Base-by-base conservation (phyloP, 2,329 filamentous ascomycete genomes). In the Penicillium sp. region DNA sequence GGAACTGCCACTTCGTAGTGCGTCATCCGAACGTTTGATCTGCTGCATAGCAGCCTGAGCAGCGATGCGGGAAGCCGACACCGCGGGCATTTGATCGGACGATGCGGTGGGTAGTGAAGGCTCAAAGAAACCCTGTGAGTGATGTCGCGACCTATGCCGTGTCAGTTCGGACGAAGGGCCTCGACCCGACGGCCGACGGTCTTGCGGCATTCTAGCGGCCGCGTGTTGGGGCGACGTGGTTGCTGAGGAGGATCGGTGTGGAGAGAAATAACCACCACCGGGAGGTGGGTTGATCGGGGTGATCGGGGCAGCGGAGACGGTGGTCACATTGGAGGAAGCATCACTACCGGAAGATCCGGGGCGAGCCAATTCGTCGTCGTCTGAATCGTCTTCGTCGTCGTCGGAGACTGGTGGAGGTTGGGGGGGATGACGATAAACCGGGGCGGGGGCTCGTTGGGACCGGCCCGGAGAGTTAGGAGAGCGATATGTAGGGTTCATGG, bases 61-160 rank as follows among this genome's bases (percentile, higher is more conserved):
- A 16, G 87, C 86, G 61, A 88, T 87, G 65, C 85, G 81, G 50
- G 85, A 87, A 4, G 86, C 81, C 44, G 79, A 82, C 49, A 87
- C 78, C 33, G 76, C 76, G 13, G 71, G 68, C 60, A 78, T 76
- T 61, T 74, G 76, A 65, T 80, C 72, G 57, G 77, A 72, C 42
- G 79, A 79, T 6, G 80, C 77, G n/a, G 80, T 81, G 42, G 85
- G 84, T 54, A 88, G 74, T 31, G 82, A 83, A 16, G 86, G 86
- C 70, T 89, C 86, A 66, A 88, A 88, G 74, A 87, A 88, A 54
- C 86, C 86, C 71, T 88, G 86, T 3, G 84, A 87, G 68, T 87
- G 84, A 62, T 81, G 78, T 60, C 79, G 73, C 31, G 76, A 71
- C 44, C 78, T 75, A 62, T 80, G 78, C 61, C 72, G 69, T 46